Evolutionary conservation across 2,329 filamentous ascomycete species (phyloP), one percentile per base, ranked within the genome.

Genomic region (Calonectria pseudoreteaudii): DNA sequence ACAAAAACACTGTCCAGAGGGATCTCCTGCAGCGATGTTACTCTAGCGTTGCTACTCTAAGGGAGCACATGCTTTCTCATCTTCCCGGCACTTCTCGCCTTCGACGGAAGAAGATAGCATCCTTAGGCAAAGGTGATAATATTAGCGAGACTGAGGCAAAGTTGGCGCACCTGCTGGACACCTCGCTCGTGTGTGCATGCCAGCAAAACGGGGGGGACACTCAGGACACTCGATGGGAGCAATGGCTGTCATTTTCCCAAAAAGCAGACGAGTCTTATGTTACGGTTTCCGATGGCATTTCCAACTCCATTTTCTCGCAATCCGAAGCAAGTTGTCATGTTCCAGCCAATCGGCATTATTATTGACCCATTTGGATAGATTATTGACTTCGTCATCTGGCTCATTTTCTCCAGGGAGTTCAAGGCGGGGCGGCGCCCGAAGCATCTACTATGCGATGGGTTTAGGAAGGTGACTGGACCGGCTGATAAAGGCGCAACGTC

Each of bases 361-460:
- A 53, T 75, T 79, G 72, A 79, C 79, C 20, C 36, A 7, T 20
- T 26, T 13, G 65, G n/a, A 67, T 78, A 95, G 93, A 90, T 96
- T 78, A 88, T 96, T 53, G 93, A 96, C 80, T 95, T 94, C 83
- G 90, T 91, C 34, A 91, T 98, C 52, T 95, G 93, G 91, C 88
- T 91, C 13, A 86, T 98, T 2, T 98, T 98, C 83, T 91, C 90
- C 16, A 88, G 90, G 77, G 84, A 87, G 20, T 85, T 87, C 38
- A 82, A 34, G 85, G 84, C 72, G 83, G 87, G 77, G 13, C 44
- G 75, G 65, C 90, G 89, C 80, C 93, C 93, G 2, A 90, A 91
- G 66, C 94, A 98, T 84, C 80, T 98, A 7, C 89, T 99, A 6
- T 96, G 95, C 78, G 93, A 98, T 86, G 96, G 96, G 30, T 98